phyloP scores from a whole-genome alignment of 805 yeast genomes.

The Pichia gijzeniarum region DNA sequence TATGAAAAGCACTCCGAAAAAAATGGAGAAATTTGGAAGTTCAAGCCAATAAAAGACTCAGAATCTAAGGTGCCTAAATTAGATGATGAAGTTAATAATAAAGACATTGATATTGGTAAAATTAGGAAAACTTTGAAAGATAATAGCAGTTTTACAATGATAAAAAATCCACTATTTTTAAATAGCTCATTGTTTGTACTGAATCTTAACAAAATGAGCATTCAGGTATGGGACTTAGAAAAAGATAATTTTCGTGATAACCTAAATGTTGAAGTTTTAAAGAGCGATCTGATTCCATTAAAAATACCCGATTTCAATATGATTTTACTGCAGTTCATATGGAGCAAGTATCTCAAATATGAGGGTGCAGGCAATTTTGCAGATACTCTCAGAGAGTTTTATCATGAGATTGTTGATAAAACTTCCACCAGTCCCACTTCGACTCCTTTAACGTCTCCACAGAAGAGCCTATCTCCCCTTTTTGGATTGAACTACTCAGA shows the following conservation, averaged over 20 bases:
- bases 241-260: conserved; percentile 6
- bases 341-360: conserved; percentile 11
- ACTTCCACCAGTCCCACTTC: neutral
- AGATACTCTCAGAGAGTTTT: neutral
- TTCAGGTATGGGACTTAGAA: conserved; percentile 20
- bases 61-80: neutral
- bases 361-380: neutral
- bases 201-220: conserved; percentile 5
- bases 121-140: conserved; percentile 11
- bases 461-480: neutral
- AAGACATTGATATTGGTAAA: neutral
- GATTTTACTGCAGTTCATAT: conserved; percentile 21
- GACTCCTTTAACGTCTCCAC: neutral
- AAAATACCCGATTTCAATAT: conserved; percentile 24
- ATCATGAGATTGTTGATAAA: neutral
- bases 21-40: neutral
- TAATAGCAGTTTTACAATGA: neutral
- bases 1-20: neutral
- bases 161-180: conserved; percentile 17
- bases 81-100: neutral
- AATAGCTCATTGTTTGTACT: conserved; percentile 9
- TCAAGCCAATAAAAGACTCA: conserved; percentile 1
- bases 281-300: conserved; percentile 19
- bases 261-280: conserved; percentile 14
- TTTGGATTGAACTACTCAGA: neutral